Conservation (phyloP, 163 green algal species). For the Scenedesmus sp. region DNA sequence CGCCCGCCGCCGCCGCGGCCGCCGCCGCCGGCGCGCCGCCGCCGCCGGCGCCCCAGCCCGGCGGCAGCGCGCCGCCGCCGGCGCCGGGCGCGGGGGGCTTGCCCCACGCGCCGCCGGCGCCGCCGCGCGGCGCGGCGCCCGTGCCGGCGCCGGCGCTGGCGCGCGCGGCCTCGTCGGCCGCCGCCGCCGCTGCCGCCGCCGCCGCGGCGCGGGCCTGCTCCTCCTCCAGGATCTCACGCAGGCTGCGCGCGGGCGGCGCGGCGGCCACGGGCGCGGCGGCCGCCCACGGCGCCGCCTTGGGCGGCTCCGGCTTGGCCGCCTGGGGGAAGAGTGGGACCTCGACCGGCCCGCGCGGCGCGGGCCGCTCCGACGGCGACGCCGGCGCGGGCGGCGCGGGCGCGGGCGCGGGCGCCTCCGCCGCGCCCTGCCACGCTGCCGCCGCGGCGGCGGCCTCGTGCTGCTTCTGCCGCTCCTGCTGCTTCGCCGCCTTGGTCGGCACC, state of each 20-base stretch:
- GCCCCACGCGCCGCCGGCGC: not conserved
- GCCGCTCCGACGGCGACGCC: not conserved
- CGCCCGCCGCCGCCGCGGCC: not conserved
- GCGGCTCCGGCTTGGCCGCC: conserved; percentile 47
- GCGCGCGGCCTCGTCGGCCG: not conserved
- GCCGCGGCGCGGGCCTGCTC: conserved; percentile 63
- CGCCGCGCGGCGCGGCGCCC: not conserved
- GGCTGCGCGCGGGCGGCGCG: conserved; percentile 53
- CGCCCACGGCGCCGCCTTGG: conserved; percentile 66
- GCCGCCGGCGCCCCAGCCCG: conserved; percentile 37
- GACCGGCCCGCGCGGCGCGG: conserved; percentile 20
- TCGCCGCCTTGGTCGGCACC: conserved; percentile 24
- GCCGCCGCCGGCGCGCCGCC: not conserved
- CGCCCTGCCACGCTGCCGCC: conserved; percentile 19
- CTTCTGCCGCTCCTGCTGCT: conserved; percentile 20
- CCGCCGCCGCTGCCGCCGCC: conserved; percentile 25
- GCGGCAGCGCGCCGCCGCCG: not conserved
- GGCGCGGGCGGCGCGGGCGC: no score
- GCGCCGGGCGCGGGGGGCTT: not conserved
- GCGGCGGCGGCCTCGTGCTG: conserved; percentile 1
- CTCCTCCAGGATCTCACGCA: conserved; percentile 76
- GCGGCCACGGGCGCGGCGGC: conserved; percentile 41
- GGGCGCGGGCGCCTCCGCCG: not conserved
- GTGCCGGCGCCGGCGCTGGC: conserved; percentile 15
- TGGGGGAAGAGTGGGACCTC: conserved; percentile 37